phyloP scores from a whole-genome alignment of 345 rosid species.

The Odontarrhena argentea region DNA sequence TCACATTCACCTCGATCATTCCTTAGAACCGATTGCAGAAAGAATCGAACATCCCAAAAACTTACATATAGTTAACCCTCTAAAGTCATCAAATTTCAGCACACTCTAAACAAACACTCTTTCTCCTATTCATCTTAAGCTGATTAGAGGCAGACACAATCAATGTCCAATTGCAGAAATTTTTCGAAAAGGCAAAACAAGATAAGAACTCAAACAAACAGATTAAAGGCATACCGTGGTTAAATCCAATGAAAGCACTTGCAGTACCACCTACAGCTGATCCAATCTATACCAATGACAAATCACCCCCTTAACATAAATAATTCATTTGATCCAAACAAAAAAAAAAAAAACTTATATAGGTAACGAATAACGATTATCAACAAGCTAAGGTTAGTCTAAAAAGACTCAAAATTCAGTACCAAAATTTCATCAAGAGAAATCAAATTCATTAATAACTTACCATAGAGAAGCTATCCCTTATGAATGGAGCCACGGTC shows the following conservation, averaged over 20 bases:
- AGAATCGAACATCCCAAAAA: not conserved
- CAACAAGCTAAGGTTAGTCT: not conserved
- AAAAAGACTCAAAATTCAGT: constrained; percentile 7
- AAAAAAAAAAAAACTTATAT: constrained; percentile 3
- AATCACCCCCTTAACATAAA: not conserved
- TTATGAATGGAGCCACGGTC: constrained; percentile 77
- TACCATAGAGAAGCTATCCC: constrained; percentile 97
- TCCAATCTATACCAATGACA: constrained; percentile 59
- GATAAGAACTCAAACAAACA: not conserved
- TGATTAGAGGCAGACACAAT: too few relatives aligned
- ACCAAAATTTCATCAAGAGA: not conserved
- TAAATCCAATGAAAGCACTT: constrained; percentile 47
- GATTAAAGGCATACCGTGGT: constrained; percentile 34
- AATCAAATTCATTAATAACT: not conserved
- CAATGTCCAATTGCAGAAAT: too few relatives aligned
- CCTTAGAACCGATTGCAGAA: not conserved
- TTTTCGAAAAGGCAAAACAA: not conserved
- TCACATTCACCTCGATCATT: not conserved
- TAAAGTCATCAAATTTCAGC: not conserved
- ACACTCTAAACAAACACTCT: not conserved
- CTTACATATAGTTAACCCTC: not conserved
- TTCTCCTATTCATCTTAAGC: not conserved
- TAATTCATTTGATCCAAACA: not conserved
- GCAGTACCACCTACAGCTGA: constrained; percentile 83
- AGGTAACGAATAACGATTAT: too few relatives aligned